Conservation (phyloP, 805 yeast species). For the Yamadazyma nakazawae region DNA sequence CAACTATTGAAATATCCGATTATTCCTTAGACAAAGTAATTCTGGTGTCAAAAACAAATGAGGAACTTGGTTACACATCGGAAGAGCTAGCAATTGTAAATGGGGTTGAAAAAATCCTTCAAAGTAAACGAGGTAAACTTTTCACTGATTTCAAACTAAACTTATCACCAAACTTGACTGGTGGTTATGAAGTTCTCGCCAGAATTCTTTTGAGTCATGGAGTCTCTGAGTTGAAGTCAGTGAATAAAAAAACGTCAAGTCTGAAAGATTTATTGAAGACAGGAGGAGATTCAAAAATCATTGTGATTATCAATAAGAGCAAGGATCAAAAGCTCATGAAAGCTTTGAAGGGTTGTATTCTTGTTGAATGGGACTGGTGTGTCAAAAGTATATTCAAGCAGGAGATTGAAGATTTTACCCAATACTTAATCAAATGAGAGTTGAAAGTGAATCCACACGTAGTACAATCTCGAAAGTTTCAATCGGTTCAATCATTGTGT, state of each 20-base stretch:
- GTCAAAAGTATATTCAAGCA: constrained; percentile 52
- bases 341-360: constrained; percentile 18
- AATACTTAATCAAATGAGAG: constrained; percentile 10
- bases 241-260: constrained; percentile 11
- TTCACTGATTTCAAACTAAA: constrained; percentile 51
- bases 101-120: constrained; percentile 16
- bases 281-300: constrained; percentile 15
- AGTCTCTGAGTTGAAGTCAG: constrained; percentile 19
- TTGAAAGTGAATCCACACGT: not conserved
- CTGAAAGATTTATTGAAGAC: constrained; percentile 6
- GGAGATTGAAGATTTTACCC: constrained; percentile 24
- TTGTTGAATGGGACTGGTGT: constrained; percentile 66
- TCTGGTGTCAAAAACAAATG: constrained; percentile 28
- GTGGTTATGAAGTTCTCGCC: constrained; percentile 55
- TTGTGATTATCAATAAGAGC: constrained; percentile 31
- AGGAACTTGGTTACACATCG: constrained; percentile 21
- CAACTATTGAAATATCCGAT: constrained; percentile 20
- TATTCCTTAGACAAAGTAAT: constrained; percentile 33
- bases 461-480: not conserved
- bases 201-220: constrained; percentile 65
- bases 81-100: constrained; percentile 14
- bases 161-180: constrained; percentile 55
- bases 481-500: not conserved
- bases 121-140: constrained; percentile 28
- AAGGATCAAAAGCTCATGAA: constrained; percentile 34